Percentiles rank a stretch among this genome's conserved stretches.
These are phyloP conservation scores for Trypanosoma lewisi DNA, from an alignment of 208 protist species.

Conservation along the genomic window DNA sequence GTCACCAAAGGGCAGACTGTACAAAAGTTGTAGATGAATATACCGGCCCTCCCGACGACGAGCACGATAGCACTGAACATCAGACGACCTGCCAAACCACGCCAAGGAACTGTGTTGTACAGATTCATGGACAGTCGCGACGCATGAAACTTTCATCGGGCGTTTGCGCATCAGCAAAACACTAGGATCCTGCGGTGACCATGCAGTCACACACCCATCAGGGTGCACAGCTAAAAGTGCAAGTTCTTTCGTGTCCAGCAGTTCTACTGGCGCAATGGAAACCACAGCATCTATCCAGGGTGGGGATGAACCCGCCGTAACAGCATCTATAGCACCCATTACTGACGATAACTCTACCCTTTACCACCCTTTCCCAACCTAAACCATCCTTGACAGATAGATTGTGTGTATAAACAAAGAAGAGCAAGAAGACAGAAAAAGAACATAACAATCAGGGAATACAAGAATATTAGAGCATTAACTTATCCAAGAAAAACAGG, in stretches of 20 bases:
- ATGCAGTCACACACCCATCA: slow-evolving; percentile 21
- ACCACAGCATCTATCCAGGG: slow-evolving; percentile 15
- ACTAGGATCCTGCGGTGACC: slow-evolving; percentile 18
- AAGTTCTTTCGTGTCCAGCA: slow-evolving; percentile 10
- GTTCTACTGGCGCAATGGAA: slow-evolving; percentile 14
- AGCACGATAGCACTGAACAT: slow-evolving; percentile 16
- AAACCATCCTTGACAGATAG: background rate
- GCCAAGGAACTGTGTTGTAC: slow-evolving; percentile 6
- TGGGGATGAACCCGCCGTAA: background rate
- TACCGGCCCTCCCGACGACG: background rate
- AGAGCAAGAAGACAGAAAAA: slow-evolving; percentile 4
- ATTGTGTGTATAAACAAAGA: background rate
- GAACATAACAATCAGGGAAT: slow-evolving; percentile 25
- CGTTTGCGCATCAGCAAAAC: slow-evolving; percentile 15
- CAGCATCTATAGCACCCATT: background rate
- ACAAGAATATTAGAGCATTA: slow-evolving; percentile 14
- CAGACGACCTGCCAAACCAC: slow-evolving; percentile 15
- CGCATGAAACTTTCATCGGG: slow-evolving; percentile 15
- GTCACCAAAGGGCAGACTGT: background rate
- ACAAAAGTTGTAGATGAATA: slow-evolving; percentile 17
- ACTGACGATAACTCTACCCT: background rate
- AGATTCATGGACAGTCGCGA: slow-evolving; percentile 1
- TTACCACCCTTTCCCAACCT: background rate
- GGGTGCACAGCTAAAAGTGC: slow-evolving; percentile 15
- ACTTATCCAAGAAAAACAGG: background rate